Conservation (phyloP, 495 filamentous ascomycete genomes). For the Talaromyces proteolyticus region DNA sequence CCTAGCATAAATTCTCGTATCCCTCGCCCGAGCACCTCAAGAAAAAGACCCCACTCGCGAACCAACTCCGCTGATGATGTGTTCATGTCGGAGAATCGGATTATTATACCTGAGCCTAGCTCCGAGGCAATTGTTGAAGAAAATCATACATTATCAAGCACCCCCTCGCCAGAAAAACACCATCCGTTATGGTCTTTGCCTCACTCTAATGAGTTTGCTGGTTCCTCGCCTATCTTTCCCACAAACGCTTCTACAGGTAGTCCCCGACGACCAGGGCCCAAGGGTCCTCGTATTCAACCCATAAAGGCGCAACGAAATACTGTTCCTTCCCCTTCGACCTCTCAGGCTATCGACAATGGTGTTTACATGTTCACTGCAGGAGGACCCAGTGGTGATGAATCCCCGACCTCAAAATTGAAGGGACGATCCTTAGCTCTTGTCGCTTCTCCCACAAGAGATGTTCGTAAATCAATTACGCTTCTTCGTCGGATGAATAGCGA, state of each 20-base stretch:
- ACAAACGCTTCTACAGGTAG: conserved; percentile 17
- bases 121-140: conserved; percentile 15
- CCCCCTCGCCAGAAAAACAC: conserved; percentile 28
- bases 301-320: conserved; percentile 15
- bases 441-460: conserved; percentile 2
- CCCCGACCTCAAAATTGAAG: neutral
- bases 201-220: conserved; percentile 13
- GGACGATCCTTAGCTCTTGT: neutral
- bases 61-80: conserved; percentile 8
- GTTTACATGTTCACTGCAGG: neutral
- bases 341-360: neutral
- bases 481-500: conserved; percentile 19
- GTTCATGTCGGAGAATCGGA: conserved; percentile 4
- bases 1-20: conserved; percentile 6
- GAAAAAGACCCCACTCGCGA: conserved; percentile 19
- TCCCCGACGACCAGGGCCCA: conserved; percentile 28
- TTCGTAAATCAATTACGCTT: conserved; percentile 9
- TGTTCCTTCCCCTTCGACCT: conserved; percentile 9
- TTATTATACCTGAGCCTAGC: conserved; percentile 12
- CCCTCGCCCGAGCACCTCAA: conserved; percentile 13
- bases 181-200: conserved; percentile 22
- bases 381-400: neutral
- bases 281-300: conserved; percentile 34
- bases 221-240: conserved; percentile 8
- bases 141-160: conserved; percentile 18